Conservation (phyloP, 2,329 filamentous ascomycete genomes). For the Ceratocystis huliohia region DNA sequence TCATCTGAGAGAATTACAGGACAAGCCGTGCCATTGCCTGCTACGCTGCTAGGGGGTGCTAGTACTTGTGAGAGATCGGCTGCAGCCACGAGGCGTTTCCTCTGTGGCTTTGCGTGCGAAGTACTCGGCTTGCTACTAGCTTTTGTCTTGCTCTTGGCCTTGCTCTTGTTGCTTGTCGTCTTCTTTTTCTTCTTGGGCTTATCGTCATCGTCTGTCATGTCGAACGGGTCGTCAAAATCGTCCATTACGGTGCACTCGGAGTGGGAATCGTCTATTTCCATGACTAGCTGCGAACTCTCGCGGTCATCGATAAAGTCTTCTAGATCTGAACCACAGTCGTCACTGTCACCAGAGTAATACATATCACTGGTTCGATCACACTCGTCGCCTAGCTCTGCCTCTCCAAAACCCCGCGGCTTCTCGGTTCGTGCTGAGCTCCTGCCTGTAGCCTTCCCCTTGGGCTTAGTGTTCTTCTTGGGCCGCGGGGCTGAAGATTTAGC, state of each 20-base stretch:
- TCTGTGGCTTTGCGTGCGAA: not conserved
- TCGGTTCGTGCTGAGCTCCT: not conserved
- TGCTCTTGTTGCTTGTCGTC: not conserved
- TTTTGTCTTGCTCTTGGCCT: not conserved
- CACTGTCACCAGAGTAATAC: slow-evolving; percentile 19
- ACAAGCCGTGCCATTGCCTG: not conserved
- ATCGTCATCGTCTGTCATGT: slow-evolving; percentile 12
- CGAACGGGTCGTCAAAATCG: not conserved
- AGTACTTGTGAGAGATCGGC: not conserved
- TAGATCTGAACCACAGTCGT: slow-evolving; percentile 21
- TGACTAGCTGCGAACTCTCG: slow-evolving; percentile 11
- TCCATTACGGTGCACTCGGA: slow-evolving; percentile 12
- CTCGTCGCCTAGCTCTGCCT: slow-evolving; percentile 18
- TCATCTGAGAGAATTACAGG: not conserved
- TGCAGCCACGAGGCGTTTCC: not conserved
- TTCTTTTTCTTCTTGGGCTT: slow-evolving; percentile 7
- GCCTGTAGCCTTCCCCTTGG: not conserved
- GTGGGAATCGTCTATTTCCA: slow-evolving; percentile 13
- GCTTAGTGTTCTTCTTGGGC: slow-evolving; percentile 1
- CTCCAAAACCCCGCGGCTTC: slow-evolving; percentile 12
- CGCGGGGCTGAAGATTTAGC: not conserved
- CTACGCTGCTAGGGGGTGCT: not conserved
- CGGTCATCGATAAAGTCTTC: slow-evolving; percentile 18
- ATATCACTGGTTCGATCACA: slow-evolving; percentile 20
- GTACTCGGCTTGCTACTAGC: slow-evolving; percentile 1